Evolutionary conservation across 176 grass and related monocot species (phyloP), one percentile per base, ranked within the genome.

Genomic region (Raddia distichophylla): DNA sequence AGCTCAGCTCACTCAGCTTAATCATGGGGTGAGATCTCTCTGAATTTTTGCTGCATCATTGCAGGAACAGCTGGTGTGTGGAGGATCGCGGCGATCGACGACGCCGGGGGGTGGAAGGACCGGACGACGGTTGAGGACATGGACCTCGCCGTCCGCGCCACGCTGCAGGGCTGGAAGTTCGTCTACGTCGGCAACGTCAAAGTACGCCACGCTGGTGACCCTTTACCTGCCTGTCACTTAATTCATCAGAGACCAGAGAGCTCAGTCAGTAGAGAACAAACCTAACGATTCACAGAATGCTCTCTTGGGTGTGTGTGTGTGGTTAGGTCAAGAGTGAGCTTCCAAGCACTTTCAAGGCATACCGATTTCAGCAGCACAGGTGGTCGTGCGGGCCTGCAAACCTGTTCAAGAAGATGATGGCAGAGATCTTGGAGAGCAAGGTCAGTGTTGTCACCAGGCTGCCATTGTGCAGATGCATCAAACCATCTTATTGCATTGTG

Each of bases 91-190:
- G 89, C 93, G 2, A 99, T 99, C 5, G 40, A 78, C 33, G 91
- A 99, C 63, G 89, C 89, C 0, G 96, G 96, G 1, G 96, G 96
- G 4, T 99, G 96, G 96, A 93, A 95, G 76, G 93, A 99, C 65
- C 87, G 96, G n/a, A 99, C 96, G 0, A 99, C 96, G 5, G 96
- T 99, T 20, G 96, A 99, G 82, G 93, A 99, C 82, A 99, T 99
- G 96, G 96, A 99, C 82, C 65, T 99, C 13, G 96, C 96, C 1
- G 91, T 99, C 53, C 93, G 96, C 18, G 93, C 93, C 0, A 53
- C 69, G 9, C 85, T 99, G 3, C 83, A 51, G 84, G 93, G 93
- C 18, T 95, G 96, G 96, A 99, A 95, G 17, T 91, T 99, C 46
- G 64, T 99, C 20, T 99, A 93, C 13, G 79, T 95, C 5, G 93